Percentiles rank a stretch among this genome's conserved stretches.
Conservation (phyloP, 495 filamentous ascomycete genomes). For the Penicillium goetzii region DNA sequence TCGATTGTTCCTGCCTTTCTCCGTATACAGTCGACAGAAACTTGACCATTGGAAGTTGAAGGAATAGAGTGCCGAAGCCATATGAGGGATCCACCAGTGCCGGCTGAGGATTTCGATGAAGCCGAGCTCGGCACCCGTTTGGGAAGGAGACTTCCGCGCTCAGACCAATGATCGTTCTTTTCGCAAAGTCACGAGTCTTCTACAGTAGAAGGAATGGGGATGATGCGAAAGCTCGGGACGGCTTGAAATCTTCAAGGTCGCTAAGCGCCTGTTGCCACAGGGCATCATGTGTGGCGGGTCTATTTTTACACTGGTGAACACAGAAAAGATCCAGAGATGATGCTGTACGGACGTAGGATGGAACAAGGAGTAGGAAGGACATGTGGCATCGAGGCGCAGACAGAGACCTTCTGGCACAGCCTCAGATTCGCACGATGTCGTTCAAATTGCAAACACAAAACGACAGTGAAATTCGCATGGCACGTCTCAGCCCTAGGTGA, state of each 20-base stretch:
- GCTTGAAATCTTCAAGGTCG: background rate
- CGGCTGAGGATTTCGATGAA: background rate
- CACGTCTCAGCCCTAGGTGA: slow-evolving; percentile 26
- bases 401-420: slow-evolving; percentile 18
- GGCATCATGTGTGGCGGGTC: background rate
- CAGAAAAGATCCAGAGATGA: background rate
- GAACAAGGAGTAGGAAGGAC: background rate
- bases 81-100: background rate
- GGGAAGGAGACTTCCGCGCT: background rate
- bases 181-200: background rate
- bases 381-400: slow-evolving; percentile 24
- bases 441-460: slow-evolving; percentile 2
- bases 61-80: background rate
- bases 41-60: background rate
- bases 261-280: background rate
- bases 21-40: background rate
- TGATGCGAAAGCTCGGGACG: background rate
- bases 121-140: background rate
- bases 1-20: background rate
- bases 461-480: background rate
- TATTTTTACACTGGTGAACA: background rate
- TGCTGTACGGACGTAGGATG: background rate
- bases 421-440: slow-evolving; percentile 16
- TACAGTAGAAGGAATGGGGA: background rate
- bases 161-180: background rate